Base-by-base conservation (phyloP, 2,329 filamentous ascomycete species). In the Cladosporium oxysporum region DNA sequence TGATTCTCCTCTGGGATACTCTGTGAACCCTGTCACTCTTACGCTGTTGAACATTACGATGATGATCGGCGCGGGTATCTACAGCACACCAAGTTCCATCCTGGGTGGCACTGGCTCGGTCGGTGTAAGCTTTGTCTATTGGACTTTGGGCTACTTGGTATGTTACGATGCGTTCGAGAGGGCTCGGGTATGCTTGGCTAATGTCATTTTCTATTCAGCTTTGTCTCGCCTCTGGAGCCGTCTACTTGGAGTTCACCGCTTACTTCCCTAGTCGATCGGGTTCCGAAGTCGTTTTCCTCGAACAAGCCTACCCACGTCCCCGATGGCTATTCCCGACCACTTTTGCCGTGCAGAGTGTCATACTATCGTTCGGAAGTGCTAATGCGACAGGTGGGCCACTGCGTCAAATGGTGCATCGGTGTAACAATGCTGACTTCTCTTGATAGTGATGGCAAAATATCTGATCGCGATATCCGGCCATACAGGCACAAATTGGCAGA, bases 261-360 rank as follows among this genome's bases (percentile, higher is more conserved):
- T 90, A 87, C 68, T 91, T 90, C 66, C 88, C 88, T 0, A 90
- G 85, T 71, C 84, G 88, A 11, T 89, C 85, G 2, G 62, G 62
- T 21, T 83, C 84, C 0, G 87, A 91, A 71, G 88, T 89, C 0
- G 88, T 89, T 0, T 91, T 90, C 69, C 81, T 91, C 0, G 88
- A 91, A 70, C 88, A 91, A 71, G 85, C 87, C 0, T 91, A 84
- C 68, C 88, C 88, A 1, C 81, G 86, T 1, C 89, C 88, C 0
- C 84, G 81, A 64, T 88, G 86, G 72, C 82, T 91, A 66, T 86
- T 91, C 60, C 87, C 88, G 0, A 85, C 85, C 0, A 80, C 86
- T 0, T 91, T 88, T 72, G 88, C 88, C 0, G 83, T 89, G 3
- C 86, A 88, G 71, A 83, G 83, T 0, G 86, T 90, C 1, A 74